Percentiles rank a stretch among this genome's conserved stretches.
These are phyloP conservation scores for Candida ulmi DNA, from an alignment of 805 yeast species.

Conservation along the genomic window DNA sequence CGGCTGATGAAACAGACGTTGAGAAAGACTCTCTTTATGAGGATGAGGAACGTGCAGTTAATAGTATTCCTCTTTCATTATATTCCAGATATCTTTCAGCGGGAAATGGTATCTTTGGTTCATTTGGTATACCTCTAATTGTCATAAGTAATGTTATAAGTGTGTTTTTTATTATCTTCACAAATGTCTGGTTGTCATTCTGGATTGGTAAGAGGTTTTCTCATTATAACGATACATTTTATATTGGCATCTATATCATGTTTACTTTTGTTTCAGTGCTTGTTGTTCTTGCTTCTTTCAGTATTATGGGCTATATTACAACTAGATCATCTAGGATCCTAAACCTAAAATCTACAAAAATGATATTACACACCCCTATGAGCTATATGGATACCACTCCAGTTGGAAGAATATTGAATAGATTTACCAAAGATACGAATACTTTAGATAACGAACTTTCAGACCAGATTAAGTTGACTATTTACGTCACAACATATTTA, in stretches of 20 bases:
- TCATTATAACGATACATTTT: slow-evolving; percentile 38
- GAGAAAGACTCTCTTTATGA: slow-evolving; percentile 4
- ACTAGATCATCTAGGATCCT: slow-evolving; percentile 11
- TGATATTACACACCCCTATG: slow-evolving; percentile 70
- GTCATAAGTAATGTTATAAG: not conserved
- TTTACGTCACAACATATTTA: slow-evolving; percentile 37
- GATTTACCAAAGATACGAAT: slow-evolving; percentile 82
- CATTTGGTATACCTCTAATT: slow-evolving; percentile 20
- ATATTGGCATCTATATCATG: slow-evolving; percentile 61
- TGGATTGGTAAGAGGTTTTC: slow-evolving; percentile 58
- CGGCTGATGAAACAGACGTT: not conserved
- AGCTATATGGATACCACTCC: slow-evolving; percentile 78
- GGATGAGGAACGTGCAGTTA: slow-evolving; percentile 33
- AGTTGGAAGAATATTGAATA: slow-evolving; percentile 71
- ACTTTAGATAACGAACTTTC: slow-evolving; percentile 70
- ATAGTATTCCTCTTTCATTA: slow-evolving; percentile 30
- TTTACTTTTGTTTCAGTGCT: slow-evolving; percentile 43
- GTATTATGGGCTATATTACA: slow-evolving; percentile 7
- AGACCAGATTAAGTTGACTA: slow-evolving; percentile 53
- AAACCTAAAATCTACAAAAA: slow-evolving; percentile 44
- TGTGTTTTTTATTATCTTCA: slow-evolving; percentile 39
- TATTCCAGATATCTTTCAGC: slow-evolving; percentile 28
- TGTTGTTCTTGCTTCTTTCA: slow-evolving; percentile 34
- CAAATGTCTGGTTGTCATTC: slow-evolving; percentile 72
- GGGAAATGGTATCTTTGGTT: slow-evolving; percentile 38